phyloP scores from a whole-genome alignment of 169 alveolate genomes.

The Plasmodium sp. region DNA sequence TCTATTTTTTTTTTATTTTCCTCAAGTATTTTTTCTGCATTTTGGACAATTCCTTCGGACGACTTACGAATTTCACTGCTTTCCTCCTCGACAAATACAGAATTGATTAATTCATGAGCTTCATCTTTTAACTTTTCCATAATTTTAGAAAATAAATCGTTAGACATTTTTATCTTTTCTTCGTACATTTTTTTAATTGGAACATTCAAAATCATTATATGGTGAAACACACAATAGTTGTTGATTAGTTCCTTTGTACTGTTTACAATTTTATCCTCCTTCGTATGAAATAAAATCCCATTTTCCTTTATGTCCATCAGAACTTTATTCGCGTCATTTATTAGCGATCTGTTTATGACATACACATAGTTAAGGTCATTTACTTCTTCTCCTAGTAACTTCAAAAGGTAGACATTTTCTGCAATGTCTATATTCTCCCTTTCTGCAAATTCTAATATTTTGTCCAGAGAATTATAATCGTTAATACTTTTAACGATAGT shows the following conservation, averaged over 20 bases:
- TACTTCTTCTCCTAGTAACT: conserved; percentile 17
- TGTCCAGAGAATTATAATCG: conserved; percentile 1
- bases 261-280: conserved; percentile 2
- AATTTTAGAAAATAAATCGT: background rate
- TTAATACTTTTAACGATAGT: conserved; percentile 1
- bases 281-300: conserved; percentile 5
- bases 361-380: background rate
- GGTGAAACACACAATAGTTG: background rate
- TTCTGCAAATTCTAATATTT: background rate
- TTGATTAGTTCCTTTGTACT: background rate
- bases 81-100: background rate
- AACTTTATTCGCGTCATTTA: background rate
- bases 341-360: conserved; percentile 15
- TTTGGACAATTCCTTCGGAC: background rate
- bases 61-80: background rate
- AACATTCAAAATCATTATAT: conserved; percentile 8
- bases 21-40: background rate
- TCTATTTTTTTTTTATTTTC: background rate
- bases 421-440: background rate
- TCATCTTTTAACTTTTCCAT: background rate
- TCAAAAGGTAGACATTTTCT: conserved; percentile 2
- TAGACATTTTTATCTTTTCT: conserved; percentile 2
- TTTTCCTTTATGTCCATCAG: background rate
- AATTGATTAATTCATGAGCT: background rate
- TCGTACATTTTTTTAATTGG: conserved; percentile 15